phyloP scores from a whole-genome alignment of 2,329 filamentous ascomycete genomes.

The Coniochaeta hoffmannii region DNA sequence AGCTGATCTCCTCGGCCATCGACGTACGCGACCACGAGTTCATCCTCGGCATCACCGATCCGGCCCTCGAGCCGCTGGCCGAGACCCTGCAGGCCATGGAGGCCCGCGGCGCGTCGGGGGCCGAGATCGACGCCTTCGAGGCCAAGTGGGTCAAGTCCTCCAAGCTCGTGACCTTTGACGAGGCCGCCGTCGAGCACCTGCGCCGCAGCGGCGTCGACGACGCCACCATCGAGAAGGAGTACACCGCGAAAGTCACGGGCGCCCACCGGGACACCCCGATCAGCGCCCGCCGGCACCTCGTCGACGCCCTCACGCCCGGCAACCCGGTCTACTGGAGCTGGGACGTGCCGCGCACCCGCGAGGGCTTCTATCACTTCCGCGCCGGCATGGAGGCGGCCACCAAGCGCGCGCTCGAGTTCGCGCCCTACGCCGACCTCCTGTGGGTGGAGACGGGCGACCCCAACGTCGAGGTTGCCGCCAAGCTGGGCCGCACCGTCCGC shows the following conservation, averaged over 20 bases:
- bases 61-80: conserved; percentile 68
- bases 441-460: conserved; percentile 97
- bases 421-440: conserved; percentile 85
- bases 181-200: conserved; percentile 75
- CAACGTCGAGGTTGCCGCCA: conserved; percentile 65
- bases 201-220: conserved; percentile 55
- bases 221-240: conserved; percentile 61
- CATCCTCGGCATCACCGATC: conserved; percentile 78
- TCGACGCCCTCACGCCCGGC: conserved; percentile 56
- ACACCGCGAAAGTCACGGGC: conserved; percentile 41
- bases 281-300: conserved; percentile 66
- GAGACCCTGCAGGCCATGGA: conserved; percentile 92
- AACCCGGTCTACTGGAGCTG: conserved; percentile 68
- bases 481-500: conserved; percentile 72
- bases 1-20: conserved; percentile 80
- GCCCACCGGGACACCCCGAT: conserved; percentile 69
- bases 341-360: conserved; percentile 86
- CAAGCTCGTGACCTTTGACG: conserved; percentile 83
- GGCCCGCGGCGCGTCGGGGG: conserved; percentile 62
- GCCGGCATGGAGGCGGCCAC: conserved; percentile 80
- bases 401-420: conserved; percentile 87
- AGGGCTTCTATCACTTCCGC: conserved; percentile 88
- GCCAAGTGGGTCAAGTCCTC: conserved; percentile 82
- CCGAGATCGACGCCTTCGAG: conserved; percentile 82
- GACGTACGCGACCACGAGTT: conserved; percentile 96